Base-by-base conservation (phyloP, 352 stramenopile genomes). In the Achlya hypogyna region DNA sequence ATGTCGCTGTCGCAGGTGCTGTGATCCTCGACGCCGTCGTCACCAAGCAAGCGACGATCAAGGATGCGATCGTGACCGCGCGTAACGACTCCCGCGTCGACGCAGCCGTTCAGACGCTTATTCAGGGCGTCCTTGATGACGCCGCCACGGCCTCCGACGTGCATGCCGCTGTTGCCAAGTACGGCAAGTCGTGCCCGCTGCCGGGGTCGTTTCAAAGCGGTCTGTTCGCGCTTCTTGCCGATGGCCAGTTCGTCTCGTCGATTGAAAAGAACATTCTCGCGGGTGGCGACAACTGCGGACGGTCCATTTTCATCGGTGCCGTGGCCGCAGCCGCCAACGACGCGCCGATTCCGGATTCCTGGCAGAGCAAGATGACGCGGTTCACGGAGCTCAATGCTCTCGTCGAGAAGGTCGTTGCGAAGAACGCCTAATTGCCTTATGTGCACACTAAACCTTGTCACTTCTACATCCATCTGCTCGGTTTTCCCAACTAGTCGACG, bases 231-330 rank as follows among this genome's bases (percentile, higher is more conserved):
- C 69, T 89, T 38, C 64, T 89, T 45, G 82, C 79, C 23, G 63
- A 28, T 32, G 65, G 53, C 34, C 20, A 45, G n/a, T 86, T 82
- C 56, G 70, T 75, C 27, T 76, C 81, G 29, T 76, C 79, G 0
- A 40, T 89, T 40, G 76, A 77, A 42, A 65, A 72, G 42, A 89
- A 89, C 51, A 77, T 88, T 56, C 22, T 79, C 31, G 78, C 81
- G 0, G 81, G 81, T 22, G 79, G 79, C 28, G 81, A 89, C 76
- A 89, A 87, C 73, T 87, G 79, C 71, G 87, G 81, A 29, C 78
- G 81, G 28, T 74, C 79, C 27, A 84, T 89, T 54, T 69, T 87
- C 28, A 76, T 89, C 47, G 81, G 81, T 31, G 81, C 81, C 35
- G 65, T 79, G 40, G 63, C 72, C 8, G 79, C 81, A 27, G 79